A percentile compares a stretch with the other conserved stretches of the same genome.
Evolutionary conservation across 106 monocot species (phyloP).

Genomic region (Amphibolis antarctica): DNA sequence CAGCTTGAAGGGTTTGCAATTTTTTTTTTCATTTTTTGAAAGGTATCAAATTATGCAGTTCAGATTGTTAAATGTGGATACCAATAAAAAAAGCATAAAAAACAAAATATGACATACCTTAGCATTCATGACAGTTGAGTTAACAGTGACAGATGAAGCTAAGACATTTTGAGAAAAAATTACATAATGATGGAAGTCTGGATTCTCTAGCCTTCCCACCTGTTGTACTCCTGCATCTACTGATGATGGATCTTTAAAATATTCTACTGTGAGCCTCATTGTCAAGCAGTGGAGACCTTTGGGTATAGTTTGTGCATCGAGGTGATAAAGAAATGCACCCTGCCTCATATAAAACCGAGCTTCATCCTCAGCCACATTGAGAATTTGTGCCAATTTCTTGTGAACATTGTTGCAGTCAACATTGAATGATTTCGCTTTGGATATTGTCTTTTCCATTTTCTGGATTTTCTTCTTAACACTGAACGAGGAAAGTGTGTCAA

Average conservation of each 20-base stretch:
- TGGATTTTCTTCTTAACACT: conserved; percentile 49
- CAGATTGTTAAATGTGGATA: background rate
- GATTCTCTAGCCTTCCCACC: conserved; percentile 21
- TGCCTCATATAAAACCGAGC: conserved; percentile 75
- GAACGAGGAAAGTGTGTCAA: conserved; percentile 1
- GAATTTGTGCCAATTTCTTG: conserved; percentile 78
- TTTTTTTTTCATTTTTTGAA: background rate
- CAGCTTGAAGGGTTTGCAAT: background rate
- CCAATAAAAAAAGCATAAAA: background rate
- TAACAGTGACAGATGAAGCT: conserved; percentile 65
- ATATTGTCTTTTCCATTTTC: conserved; percentile 65
- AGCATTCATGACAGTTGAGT: conserved; percentile 70
- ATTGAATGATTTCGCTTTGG: conserved; percentile 34
- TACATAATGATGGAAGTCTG: conserved; percentile 44
- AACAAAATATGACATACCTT: conserved; percentile 27
- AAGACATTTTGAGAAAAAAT: conserved; percentile 68
- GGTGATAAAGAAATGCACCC: conserved; percentile 79
- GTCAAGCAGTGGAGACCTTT: conserved; percentile 82
- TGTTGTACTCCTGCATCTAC: conserved; percentile 15
- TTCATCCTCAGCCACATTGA: conserved; percentile 80
- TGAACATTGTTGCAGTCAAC: conserved; percentile 74
- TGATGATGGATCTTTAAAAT: conserved; percentile 36
- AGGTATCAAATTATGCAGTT: background rate
- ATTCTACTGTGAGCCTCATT: conserved; percentile 89
- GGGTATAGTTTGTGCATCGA: conserved; percentile 78